phyloP scores from a whole-genome alignment of 768 basidiomycete genomes.

The Auricularia sp. region DNA sequence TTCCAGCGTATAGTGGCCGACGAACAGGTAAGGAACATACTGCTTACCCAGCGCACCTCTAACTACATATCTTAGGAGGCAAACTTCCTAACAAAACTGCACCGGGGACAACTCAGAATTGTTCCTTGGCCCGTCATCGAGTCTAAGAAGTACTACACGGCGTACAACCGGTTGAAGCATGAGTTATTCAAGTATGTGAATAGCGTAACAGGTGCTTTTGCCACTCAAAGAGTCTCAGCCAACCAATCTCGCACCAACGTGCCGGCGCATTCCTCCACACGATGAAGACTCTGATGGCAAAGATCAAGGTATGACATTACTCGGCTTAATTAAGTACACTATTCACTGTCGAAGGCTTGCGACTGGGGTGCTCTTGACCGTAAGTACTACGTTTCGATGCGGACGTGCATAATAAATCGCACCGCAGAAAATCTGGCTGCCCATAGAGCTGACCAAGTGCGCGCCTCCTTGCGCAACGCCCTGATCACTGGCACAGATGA shows the following conservation, averaged over 20 bases:
- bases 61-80: slow-evolving; percentile 19
- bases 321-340: neutral
- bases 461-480: slow-evolving; percentile 36
- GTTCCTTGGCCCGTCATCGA: slow-evolving; percentile 63
- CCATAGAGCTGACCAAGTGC: slow-evolving; percentile 28
- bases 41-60: neutral
- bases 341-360: slow-evolving; percentile 33
- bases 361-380: slow-evolving; percentile 59
- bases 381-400: slow-evolving; percentile 21
- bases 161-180: slow-evolving; percentile 39
- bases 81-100: slow-evolving; percentile 54
- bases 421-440: slow-evolving; percentile 19
- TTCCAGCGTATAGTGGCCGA: slow-evolving; percentile 51
- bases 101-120: slow-evolving; percentile 44
- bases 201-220: neutral
- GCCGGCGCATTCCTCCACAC: slow-evolving; percentile 50
- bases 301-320: slow-evolving; percentile 39
- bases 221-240: slow-evolving; percentile 25
- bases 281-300: slow-evolving; percentile 58
- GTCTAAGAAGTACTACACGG: slow-evolving; percentile 46
- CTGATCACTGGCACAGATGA: slow-evolving; percentile 39
- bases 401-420: slow-evolving; percentile 12
- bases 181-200: slow-evolving; percentile 18
- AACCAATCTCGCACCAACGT: slow-evolving; percentile 36
- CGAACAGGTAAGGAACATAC: slow-evolving; percentile 28